Conservation (phyloP, 176 grass and related monocot genomes). For the Avena insularis region DNA sequence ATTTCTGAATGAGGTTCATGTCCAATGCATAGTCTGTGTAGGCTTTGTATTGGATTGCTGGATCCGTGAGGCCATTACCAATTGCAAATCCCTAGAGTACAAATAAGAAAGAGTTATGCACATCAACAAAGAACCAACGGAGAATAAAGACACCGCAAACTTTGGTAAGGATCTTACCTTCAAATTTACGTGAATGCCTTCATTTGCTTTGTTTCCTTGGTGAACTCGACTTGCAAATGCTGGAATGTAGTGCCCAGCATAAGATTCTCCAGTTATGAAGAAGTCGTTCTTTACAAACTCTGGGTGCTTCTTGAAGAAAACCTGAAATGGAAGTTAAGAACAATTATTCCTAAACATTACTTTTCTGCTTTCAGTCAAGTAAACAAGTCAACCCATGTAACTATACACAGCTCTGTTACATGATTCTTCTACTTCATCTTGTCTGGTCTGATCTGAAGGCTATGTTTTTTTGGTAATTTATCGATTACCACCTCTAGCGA, state of each 20-base stretch:
- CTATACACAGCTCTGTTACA: not conserved
- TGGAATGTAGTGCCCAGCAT: constrained; percentile 98
- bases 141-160: not conserved
- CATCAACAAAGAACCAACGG: not conserved
- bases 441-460: not conserved
- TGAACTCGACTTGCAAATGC: constrained; percentile 85
- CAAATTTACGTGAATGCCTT: constrained; percentile 91
- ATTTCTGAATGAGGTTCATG: constrained; percentile 76
- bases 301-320: constrained; percentile 86
- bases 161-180: constrained; percentile 57
- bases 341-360: not conserved
- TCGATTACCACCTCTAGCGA: not conserved
- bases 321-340: constrained; percentile 50
- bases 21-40: constrained; percentile 96
- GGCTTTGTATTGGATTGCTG: constrained; percentile 95
- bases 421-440: not conserved
- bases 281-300: constrained; percentile 82
- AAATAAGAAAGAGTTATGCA: not conserved
- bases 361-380: not conserved
- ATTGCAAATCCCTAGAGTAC: constrained; percentile 83
- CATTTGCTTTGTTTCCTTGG: constrained; percentile 86
- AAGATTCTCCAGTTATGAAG: constrained; percentile 94
- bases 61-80: constrained; percentile 93
- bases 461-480: not conserved
- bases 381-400: not conserved